Conservation (phyloP, 768 basidiomycete genomes). For the Rhodotorula kratochvilovae region DNA sequence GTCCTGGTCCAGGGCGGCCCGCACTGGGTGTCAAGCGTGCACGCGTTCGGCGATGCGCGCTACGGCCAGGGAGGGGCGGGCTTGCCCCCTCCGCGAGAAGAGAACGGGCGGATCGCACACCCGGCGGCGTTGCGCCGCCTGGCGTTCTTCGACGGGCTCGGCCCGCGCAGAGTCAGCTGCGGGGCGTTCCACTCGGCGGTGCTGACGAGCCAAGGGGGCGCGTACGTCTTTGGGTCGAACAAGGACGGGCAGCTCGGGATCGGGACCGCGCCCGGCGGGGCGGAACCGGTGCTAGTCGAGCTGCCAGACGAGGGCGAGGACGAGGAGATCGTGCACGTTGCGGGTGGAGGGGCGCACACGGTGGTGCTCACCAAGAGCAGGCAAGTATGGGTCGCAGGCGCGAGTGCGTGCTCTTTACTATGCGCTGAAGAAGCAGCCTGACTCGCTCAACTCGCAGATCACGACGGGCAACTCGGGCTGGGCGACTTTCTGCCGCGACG, state of each 20-base stretch:
- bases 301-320: background rate
- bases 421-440: background rate
- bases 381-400: constrained; percentile 17
- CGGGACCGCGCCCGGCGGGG: background rate
- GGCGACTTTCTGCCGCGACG: background rate
- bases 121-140: background rate
- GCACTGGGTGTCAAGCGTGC: background rate
- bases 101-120: no score
- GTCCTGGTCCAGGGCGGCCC: constrained; percentile 1
- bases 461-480: constrained; percentile 18
- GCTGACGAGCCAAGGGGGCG: background rate
- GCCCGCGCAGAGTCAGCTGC: background rate
- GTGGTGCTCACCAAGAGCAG: constrained; percentile 9
- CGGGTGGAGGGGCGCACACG: constrained; percentile 9
- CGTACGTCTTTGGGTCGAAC: constrained; percentile 20
- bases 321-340: constrained; percentile 1
- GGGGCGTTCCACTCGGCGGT: constrained; percentile 31
- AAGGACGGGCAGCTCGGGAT: constrained; percentile 11
- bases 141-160: constrained; percentile 25
- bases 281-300: constrained; percentile 17
- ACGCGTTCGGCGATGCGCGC: constrained; percentile 27
- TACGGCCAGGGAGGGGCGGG: constrained; percentile 25
- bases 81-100: background rate
- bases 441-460: background rate
- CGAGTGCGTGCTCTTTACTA: constrained; percentile 10